Evolutionary conservation across 2,329 filamentous ascomycete genomes (phyloP), one percentile per base, ranked within the genome.

Genomic region (Talaromyces sp.): DNA sequence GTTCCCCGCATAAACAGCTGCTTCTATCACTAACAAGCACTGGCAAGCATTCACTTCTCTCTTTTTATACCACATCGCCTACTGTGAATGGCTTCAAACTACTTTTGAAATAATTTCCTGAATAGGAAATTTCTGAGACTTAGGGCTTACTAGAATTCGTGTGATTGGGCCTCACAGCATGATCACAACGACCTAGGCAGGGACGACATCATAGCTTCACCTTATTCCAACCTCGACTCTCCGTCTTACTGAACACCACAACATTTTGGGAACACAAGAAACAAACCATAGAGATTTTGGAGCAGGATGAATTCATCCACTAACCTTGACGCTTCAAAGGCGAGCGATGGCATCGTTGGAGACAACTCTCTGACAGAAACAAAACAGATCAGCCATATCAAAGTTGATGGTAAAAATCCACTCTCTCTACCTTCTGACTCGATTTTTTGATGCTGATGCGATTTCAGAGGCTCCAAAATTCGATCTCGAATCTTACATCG

Each of bases 401-500:
- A 57, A 61, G 65, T 66, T 8, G 65, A 66, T n/a, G 65, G 65
- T 64, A 63, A 35, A 41, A 33, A 19, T 39, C 3, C 10, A 22
- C 3, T 8, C 7, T 17, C 8, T 39, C 11, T n/a, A 3, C 7
- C 19, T 9, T 22, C 10, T 22, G 10, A 39, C 2, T 49, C 15
- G 19, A 17, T 17, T 8, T n/a, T 25, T 17, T 4, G 6, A 33
- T n/a, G 3, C 27, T 27, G 27, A 17, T 63, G 17, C 27, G n/a
- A 43, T 50, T 39, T 10, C 37, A 94, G 91, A 92, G 57, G 79
- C 86, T 7, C 93, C 94, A 10, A 97, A 94, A 74, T 89, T 98
- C 70, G 95, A 98, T 72, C 85, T 99, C 49, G 92, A 97, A 67
- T 87, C 90, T 43, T 98, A 97, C 78, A 90, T 97, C 59, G 85